phyloP scores from a whole-genome alignment of 1,284 basidiomycete species.

The Melanopsichium pennsylvanicum region DNA sequence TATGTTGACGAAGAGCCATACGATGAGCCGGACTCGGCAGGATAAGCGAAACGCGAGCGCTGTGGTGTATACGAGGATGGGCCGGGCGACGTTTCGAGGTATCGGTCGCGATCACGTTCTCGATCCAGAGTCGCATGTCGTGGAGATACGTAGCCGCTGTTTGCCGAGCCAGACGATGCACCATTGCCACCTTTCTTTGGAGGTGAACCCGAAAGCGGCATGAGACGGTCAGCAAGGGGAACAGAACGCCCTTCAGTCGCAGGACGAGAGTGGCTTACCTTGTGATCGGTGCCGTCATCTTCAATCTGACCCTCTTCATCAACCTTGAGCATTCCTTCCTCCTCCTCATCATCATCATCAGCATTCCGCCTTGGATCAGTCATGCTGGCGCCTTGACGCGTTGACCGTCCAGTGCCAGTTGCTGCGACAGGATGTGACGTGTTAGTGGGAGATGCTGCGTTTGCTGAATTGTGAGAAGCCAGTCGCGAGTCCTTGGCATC shows the following conservation, averaged over 20 bases:
- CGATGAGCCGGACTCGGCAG: constrained; percentile 13
- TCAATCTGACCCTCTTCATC: constrained; percentile 50
- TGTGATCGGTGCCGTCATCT: constrained; percentile 21
- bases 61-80: constrained; percentile 23
- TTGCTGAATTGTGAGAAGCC: not conserved
- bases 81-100: constrained; percentile 31
- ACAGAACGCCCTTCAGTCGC: constrained; percentile 7
- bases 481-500: constrained; percentile 4
- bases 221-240: constrained; percentile 35
- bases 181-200: constrained; percentile 6
- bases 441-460: not conserved
- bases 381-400: constrained; percentile 4
- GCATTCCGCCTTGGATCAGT: not conserved
- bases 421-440: not conserved
- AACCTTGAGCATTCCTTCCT: constrained; percentile 46
- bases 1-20: constrained; percentile 28
- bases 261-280: constrained; percentile 39
- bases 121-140: constrained; percentile 21
- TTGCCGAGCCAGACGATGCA: constrained; percentile 12
- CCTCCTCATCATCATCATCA: constrained; percentile 43
- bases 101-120: constrained; percentile 36
- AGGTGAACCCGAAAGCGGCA: constrained; percentile 18
- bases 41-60: constrained; percentile 23
- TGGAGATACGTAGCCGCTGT: constrained; percentile 23
- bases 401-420: not conserved